These are phyloP conservation scores for Triticum dicoccoides DNA, from an alignment of 176 grass and related monocot species.

Conservation along the genomic window DNA sequence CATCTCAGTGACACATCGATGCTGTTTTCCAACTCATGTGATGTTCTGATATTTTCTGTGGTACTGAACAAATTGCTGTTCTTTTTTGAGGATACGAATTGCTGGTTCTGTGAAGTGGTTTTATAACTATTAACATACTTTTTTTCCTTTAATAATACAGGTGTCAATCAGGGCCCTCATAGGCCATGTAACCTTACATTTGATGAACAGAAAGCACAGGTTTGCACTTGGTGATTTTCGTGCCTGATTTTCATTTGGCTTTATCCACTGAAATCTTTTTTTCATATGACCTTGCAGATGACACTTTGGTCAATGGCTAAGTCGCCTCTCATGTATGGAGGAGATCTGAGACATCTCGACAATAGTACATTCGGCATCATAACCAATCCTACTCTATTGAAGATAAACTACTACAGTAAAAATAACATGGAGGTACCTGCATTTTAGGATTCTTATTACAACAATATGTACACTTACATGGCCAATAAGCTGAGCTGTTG, in stretches of 20 bases:
- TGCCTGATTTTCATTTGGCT: slow-evolving; percentile 8
- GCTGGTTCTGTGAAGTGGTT: not conserved
- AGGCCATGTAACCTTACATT: slow-evolving; percentile 72
- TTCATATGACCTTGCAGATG: slow-evolving; percentile 47
- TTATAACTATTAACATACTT: not conserved
- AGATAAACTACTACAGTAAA: slow-evolving; percentile 76
- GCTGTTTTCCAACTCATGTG: not conserved
- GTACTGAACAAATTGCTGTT: not conserved
- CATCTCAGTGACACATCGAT: not conserved
- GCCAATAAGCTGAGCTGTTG: slow-evolving; percentile 19
- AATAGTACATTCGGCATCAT: slow-evolving; percentile 56
- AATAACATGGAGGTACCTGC: slow-evolving; percentile 82
- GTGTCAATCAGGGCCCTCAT: slow-evolving; percentile 61
- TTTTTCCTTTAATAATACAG: slow-evolving; percentile 33
- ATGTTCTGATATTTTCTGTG: not conserved
- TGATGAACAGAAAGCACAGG: slow-evolving; percentile 95
- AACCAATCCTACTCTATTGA: slow-evolving; percentile 73
- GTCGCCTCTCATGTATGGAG: slow-evolving; percentile 90
- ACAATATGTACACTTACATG: not conserved
- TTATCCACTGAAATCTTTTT: slow-evolving; percentile 5
- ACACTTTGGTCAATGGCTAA: slow-evolving; percentile 92
- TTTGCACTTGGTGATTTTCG: slow-evolving; percentile 20
- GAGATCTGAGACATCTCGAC: slow-evolving; percentile 81
- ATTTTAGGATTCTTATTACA: not conserved
- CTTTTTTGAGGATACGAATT: not conserved